phyloP scores from a whole-genome alignment of 2,329 filamentous ascomycete genomes.

The Ceratocystis cubensis region DNA sequence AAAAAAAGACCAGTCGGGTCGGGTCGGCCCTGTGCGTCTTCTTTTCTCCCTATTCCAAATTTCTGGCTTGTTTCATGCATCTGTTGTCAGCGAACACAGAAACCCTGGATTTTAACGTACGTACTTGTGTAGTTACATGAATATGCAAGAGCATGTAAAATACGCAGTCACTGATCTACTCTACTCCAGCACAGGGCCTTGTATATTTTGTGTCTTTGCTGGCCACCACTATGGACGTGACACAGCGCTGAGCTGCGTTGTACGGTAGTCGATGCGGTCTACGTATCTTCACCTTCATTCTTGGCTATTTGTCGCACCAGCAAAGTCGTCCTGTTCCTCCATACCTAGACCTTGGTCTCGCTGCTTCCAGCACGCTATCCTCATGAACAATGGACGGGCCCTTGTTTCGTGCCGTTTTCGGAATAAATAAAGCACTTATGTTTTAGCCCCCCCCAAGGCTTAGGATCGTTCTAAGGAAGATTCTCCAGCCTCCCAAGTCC shows the following conservation, averaged over 20 bases:
- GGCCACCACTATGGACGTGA: not conserved
- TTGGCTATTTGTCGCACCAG: too few relatives aligned
- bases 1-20: not conserved
- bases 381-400: conserved; percentile 1
- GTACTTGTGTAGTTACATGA: too few relatives aligned
- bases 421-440: not conserved
- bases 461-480: conserved; percentile 2
- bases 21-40: not conserved
- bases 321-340: not conserved
- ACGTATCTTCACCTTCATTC: too few relatives aligned
- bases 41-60: too few relatives aligned
- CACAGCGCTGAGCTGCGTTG: not conserved
- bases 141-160: not conserved
- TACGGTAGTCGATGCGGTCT: too few relatives aligned
- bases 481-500: not conserved
- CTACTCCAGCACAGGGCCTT: not conserved
- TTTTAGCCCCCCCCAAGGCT: not conserved
- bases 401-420: conserved; percentile 1
- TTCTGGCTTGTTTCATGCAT: too few relatives aligned
- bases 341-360: not conserved
- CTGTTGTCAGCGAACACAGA: too few relatives aligned
- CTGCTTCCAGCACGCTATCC: not conserved
- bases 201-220: not conserved
- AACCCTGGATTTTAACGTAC: not conserved
- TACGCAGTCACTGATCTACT: not conserved